Evolutionary conservation across 2,329 filamentous ascomycete species (phyloP), one percentile per base, ranked within the genome.

Genomic region (Diaporthe ilicicola): DNA sequence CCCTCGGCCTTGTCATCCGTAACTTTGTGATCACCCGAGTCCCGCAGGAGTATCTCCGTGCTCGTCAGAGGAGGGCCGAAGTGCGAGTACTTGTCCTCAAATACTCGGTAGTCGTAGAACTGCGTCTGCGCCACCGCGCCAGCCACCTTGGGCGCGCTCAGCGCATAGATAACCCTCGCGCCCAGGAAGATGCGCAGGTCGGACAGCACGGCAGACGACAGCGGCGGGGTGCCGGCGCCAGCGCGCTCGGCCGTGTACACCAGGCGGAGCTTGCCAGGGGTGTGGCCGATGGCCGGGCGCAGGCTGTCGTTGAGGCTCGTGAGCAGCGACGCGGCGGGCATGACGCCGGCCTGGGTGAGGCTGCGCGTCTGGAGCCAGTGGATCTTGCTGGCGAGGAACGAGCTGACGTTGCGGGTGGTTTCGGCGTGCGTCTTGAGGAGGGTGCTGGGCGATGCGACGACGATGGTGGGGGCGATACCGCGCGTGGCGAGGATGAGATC

Each of bases 51-150:
- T 48, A 98, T 80, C 83, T 98, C 95, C 1, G 95, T 88, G 75
- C 90, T 92, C 74, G 92, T 93, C 50, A 96, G 78, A 2, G 95
- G 95, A 12, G 92, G 86, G 3, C 96, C 96, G 77, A 98, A 97
- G 80, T 97, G 94, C 13, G 85, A 84, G 68, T 80, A 83, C 72
- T 78, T 79, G 53, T 81, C 78, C 50, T 79, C 81, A 46, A 81
- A 83, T 73, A 87, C 86, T 74, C 95, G 86, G 80, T 98, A 98
- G 79, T 98, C 95, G 78, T 93, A 97, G 48, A 95, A 87, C 73
- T 93, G 91, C 9, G 93, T 97, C 82, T 98, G 95, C 1, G 92
- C 86, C n/a, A 97, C 89, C 0, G 95, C 92, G 46, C 96, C 96
- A 2, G 95, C 95, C n/a, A 98, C 93, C 72, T 90, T 89, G 29